phyloP scores from a whole-genome alignment of 768 basidiomycete species.

The Austroboletus festivus region DNA sequence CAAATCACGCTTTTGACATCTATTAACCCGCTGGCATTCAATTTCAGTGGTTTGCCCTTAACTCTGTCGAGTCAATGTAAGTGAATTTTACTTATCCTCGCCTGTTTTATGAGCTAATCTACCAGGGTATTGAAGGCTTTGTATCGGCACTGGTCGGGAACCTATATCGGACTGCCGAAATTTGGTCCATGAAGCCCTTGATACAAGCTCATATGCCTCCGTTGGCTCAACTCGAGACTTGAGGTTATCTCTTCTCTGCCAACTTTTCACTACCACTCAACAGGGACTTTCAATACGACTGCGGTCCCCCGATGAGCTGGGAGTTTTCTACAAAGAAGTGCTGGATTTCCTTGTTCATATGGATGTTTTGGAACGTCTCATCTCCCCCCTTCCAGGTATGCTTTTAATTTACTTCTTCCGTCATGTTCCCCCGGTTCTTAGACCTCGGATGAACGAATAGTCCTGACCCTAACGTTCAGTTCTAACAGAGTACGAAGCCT shows the following conservation, averaged over 20 bases:
- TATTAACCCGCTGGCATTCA: constrained; percentile 15
- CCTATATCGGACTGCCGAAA: constrained; percentile 36
- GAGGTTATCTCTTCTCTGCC: constrained; percentile 37
- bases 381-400: constrained; percentile 38
- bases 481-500: constrained; percentile 39
- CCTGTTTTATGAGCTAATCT: not conserved
- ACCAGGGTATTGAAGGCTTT: constrained; percentile 32
- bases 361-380: constrained; percentile 36
- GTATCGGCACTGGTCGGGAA: constrained; percentile 41
- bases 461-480: constrained; percentile 34
- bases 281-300: constrained; percentile 33
- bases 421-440: not conserved
- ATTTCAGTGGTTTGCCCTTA: constrained; percentile 40
- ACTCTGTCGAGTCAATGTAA: constrained; percentile 39
- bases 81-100: constrained; percentile 1
- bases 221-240: constrained; percentile 30
- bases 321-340: constrained; percentile 34
- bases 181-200: constrained; percentile 31
- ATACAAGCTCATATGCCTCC: constrained; percentile 23
- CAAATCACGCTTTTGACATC: constrained; percentile 4
- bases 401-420: not conserved
- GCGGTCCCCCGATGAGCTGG: constrained; percentile 24
- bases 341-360: constrained; percentile 32
- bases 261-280: constrained; percentile 34
- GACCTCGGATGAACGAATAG: constrained; percentile 1